Base-by-base conservation (phyloP, 805 yeast species). In the Cyberlindnera xishuangbannaensis region DNA sequence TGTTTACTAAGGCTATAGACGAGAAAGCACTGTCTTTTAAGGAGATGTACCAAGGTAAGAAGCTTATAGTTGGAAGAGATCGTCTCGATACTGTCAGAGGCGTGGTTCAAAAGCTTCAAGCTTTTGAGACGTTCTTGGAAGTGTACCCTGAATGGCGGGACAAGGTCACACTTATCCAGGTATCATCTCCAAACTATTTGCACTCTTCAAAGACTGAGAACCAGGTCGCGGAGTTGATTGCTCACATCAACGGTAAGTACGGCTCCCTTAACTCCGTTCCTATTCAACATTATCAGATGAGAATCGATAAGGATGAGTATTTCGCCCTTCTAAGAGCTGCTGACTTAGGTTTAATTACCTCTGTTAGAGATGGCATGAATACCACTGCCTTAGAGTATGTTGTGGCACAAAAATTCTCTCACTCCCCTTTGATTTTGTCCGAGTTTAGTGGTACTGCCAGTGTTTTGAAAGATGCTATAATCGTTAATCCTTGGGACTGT, bases 401-500 rank as follows among this genome's bases (percentile, higher is more conserved):
- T 28, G 77, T 88, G 27, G 84, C 96, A 47, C 95, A 85, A 58
- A 78, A 84, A 50, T 64, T 73, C 40, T 72, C 78, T 40, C 65
- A 68, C 41, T 73, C 83, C 3, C 95, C 97, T 0, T 68, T 94
- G 51, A 76, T 92, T 24, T 62, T 92, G 28, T 83, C 95, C 15
- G 99, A 92, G 62, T 92, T 92, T 54, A 83, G 95, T 36, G 99
- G 98, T 28, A 78, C 94, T 4, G 75, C 86, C 1, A 64, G 83
- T 2, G 81, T 81, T 3, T 57, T 83, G 34, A 69, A 67, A 34
- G 84, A 80, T 40, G 84, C 95, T 0, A 69, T 84, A 31, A 73
- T 82, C 43, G 92, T 92, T 22, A 92, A 92, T 48, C 99, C 99
- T 7, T 92, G 97, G 95, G 97, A 92, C 61, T 71, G 94, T 0